These are phyloP conservation scores for Lepidium didymum DNA, from an alignment of 345 rosid species.

Conservation along the genomic window DNA sequence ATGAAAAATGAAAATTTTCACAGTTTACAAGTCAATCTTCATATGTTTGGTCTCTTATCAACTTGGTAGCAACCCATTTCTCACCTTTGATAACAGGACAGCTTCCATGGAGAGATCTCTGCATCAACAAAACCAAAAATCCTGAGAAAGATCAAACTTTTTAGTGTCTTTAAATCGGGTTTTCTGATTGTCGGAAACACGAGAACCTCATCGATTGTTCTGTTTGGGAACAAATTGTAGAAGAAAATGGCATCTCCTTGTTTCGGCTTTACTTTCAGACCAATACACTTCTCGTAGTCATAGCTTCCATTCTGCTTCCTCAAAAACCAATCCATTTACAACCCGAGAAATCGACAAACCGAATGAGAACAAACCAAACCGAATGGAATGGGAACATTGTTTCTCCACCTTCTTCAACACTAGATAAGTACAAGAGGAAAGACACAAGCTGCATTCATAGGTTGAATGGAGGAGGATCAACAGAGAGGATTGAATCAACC, in stretches of 20 bases:
- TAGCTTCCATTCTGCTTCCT: constrained; percentile 42
- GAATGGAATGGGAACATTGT: constrained; percentile 45
- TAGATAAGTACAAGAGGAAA: constrained; percentile 57
- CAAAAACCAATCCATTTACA: background rate
- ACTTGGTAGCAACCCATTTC: constrained; percentile 74
- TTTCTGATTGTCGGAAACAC: background rate
- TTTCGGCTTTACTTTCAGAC: constrained; percentile 55
- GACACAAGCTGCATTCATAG: constrained; percentile 39
- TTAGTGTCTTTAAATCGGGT: background rate
- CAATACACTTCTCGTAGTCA: constrained; percentile 42
- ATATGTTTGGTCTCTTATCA: constrained; percentile 50
- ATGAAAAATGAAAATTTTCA: background rate
- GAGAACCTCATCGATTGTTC: constrained; percentile 48
- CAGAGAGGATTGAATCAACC: background rate
- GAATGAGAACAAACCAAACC: background rate
- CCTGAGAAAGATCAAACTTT: background rate
- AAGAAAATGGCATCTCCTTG: constrained; percentile 64
- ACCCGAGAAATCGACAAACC: background rate
- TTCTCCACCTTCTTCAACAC: constrained; percentile 67
- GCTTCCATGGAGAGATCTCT: constrained; percentile 54
- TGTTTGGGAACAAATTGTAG: constrained; percentile 51
- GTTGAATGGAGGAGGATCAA: background rate
- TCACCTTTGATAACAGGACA: constrained; percentile 53
- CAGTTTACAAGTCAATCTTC: background rate
- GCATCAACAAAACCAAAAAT: constrained; percentile 16